A percentile compares a stretch with the other conserved stretches of the same genome.
Conservation (phyloP, 192 early-diverging fungal species). For the Phlyctochytrium arcticum region DNA sequence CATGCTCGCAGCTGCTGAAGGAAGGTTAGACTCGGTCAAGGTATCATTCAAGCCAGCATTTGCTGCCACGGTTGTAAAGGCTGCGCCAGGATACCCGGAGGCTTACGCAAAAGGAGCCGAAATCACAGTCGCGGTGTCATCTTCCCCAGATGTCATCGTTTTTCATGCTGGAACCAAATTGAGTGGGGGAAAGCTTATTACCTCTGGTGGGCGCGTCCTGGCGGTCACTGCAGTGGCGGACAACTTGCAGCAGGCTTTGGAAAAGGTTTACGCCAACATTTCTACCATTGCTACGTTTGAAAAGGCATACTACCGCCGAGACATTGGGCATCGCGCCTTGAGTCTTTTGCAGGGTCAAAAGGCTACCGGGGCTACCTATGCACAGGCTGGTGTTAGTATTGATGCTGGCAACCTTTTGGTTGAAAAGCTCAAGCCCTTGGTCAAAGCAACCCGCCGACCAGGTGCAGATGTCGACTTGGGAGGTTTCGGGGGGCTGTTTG, state of each 20-base stretch:
- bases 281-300: slow-evolving; percentile 70
- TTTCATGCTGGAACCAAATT: slow-evolving; percentile 92
- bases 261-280: slow-evolving; percentile 70
- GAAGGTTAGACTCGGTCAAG: slow-evolving; percentile 83
- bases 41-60: slow-evolving; percentile 67
- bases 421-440: slow-evolving; percentile 90
- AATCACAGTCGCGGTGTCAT: slow-evolving; percentile 58
- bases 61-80: slow-evolving; percentile 90
- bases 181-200: slow-evolving; percentile 60
- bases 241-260: slow-evolving; percentile 73
- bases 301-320: slow-evolving; percentile 81
- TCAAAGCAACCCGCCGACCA: slow-evolving; percentile 87
- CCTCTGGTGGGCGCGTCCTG: slow-evolving; percentile 92
- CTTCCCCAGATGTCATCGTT: slow-evolving; percentile 49
- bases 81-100: slow-evolving; percentile 92
- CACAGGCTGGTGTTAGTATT: slow-evolving; percentile 92
- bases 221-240: slow-evolving; percentile 80
- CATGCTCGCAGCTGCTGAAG: slow-evolving; percentile 80
- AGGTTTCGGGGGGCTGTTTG: slow-evolving; percentile 97
- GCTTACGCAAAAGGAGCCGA: slow-evolving; percentile 74
- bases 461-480: slow-evolving; percentile 97
- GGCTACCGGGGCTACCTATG: slow-evolving; percentile 74
- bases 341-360: slow-evolving; percentile 39
- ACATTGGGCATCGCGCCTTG: slow-evolving; percentile 81
- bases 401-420: slow-evolving; percentile 95